Percentiles rank a stretch among this genome's conserved stretches.
These are phyloP conservation scores for Paecilomyces dactylethromorphus DNA, from an alignment of 2,329 filamentous ascomycete genomes.

Conservation along the genomic window DNA sequence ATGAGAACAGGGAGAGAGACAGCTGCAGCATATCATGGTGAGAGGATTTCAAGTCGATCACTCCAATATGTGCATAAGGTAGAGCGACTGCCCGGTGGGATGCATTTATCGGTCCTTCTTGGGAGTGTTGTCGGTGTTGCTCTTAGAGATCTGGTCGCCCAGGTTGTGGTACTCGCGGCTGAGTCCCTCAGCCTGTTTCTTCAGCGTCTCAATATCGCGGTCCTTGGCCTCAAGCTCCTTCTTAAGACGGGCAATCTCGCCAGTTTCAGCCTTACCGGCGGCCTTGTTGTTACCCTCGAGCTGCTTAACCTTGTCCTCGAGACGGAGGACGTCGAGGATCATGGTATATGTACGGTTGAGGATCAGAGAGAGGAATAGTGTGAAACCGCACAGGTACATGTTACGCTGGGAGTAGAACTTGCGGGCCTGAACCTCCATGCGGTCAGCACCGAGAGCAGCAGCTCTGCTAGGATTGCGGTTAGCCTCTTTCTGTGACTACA, in stretches of 20 bases:
- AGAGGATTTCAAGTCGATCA: not conserved
- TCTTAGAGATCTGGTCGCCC: slow-evolving; percentile 66
- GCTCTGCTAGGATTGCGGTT: slow-evolving; percentile 40
- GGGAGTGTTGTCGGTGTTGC: slow-evolving; percentile 35
- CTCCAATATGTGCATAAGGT: not conserved
- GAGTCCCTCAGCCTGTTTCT: slow-evolving; percentile 85
- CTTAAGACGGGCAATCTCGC: slow-evolving; percentile 69
- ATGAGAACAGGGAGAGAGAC: not conserved
- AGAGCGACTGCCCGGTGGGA: not conserved
- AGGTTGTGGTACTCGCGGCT: slow-evolving; percentile 79
- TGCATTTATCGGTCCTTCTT: slow-evolving; percentile 51
- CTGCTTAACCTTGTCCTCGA: slow-evolving; percentile 85
- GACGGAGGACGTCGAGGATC: slow-evolving; percentile 84
- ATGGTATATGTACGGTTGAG: slow-evolving; percentile 97
- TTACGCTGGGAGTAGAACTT: slow-evolving; percentile 99
- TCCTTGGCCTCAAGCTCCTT: slow-evolving; percentile 67
- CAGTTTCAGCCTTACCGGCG: slow-evolving; percentile 62
- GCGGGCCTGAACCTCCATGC: slow-evolving; percentile 96
- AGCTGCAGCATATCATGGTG: not conserved
- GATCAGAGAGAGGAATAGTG: slow-evolving; percentile 95
- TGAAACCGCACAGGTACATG: slow-evolving; percentile 99
- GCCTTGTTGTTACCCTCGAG: slow-evolving; percentile 62
- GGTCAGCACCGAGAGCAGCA: slow-evolving; percentile 79
- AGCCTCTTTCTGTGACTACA: not conserved
- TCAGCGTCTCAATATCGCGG: slow-evolving; percentile 74